Conservation (phyloP, 1,284 basidiomycete species). For the Ustilago shanxiensis region DNA sequence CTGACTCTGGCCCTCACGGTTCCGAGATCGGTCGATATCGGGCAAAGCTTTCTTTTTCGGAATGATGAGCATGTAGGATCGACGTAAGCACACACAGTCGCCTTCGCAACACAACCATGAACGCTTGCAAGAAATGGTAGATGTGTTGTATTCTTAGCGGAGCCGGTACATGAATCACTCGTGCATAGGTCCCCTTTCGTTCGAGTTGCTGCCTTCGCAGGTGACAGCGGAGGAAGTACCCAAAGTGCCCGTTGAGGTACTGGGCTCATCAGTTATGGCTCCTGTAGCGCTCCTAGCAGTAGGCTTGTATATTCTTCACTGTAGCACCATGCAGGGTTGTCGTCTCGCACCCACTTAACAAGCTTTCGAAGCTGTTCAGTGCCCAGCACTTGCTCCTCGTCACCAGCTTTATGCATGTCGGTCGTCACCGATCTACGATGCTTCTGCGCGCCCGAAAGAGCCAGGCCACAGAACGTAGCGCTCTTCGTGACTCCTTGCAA, state of each 20-base stretch:
- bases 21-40: slow-evolving; percentile 29
- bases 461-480: slow-evolving; percentile 31
- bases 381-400: slow-evolving; percentile 1
- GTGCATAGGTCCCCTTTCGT: background rate
- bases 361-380: slow-evolving; percentile 21
- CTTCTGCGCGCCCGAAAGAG: slow-evolving; percentile 6
- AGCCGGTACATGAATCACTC: background rate
- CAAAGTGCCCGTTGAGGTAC: no score
- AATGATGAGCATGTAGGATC: no score
- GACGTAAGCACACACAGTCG: no score
- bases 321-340: slow-evolving; percentile 35
- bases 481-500: slow-evolving; percentile 27
- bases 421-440: background rate
- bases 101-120: no score
- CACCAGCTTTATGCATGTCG: background rate
- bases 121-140: background rate
- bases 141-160: background rate
- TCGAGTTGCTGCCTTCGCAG: background rate
- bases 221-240: background rate
- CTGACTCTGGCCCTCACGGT: slow-evolving; percentile 5
- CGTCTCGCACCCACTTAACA: slow-evolving; percentile 21
- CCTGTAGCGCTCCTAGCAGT: slow-evolving; percentile 23
- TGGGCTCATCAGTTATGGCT: background rate
- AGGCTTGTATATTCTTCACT: slow-evolving; percentile 30
- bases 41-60: background rate